phyloP scores from a whole-genome alignment of 768 basidiomycete genomes.

The Lactifluus hygrophoroides region DNA sequence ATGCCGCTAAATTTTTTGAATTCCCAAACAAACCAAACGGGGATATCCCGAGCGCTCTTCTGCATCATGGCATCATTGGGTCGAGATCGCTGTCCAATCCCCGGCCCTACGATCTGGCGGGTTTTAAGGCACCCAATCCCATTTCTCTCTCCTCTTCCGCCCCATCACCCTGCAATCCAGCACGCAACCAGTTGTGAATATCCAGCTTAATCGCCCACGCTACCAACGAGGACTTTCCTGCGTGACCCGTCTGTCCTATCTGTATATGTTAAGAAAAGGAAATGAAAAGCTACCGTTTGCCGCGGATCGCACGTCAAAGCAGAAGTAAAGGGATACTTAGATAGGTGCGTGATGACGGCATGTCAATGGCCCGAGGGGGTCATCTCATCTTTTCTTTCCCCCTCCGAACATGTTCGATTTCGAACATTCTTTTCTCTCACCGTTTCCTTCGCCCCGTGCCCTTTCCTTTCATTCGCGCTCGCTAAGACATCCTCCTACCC shows the following conservation, averaged over 20 bases:
- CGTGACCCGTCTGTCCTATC: background rate
- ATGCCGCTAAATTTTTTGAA: too few species aligned
- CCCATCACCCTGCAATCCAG: too few species aligned
- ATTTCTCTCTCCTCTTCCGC: background rate
- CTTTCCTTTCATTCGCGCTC: background rate
- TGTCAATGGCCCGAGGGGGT: too few species aligned
- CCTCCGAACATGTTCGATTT: background rate
- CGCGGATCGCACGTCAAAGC: background rate
- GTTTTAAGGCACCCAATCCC: background rate
- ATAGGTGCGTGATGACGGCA: background rate
- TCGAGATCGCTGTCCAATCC: background rate
- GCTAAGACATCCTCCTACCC: background rate
- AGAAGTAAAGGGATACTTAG: background rate
- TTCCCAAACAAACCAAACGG: too few species aligned
- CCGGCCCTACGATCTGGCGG: background rate
- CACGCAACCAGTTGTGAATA: too few species aligned
- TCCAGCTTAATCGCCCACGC: too few species aligned
- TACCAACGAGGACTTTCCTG: too few species aligned
- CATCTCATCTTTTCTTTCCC: too few species aligned
- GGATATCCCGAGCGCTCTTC: background rate
- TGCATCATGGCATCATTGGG: background rate
- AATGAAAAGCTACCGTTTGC: background rate
- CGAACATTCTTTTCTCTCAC: background rate
- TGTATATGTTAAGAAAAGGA: too few species aligned
- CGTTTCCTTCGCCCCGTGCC: background rate